These are phyloP conservation scores for Inosperma sp. DNA, from an alignment of 768 basidiomycete genomes.

Conservation along the genomic window DNA sequence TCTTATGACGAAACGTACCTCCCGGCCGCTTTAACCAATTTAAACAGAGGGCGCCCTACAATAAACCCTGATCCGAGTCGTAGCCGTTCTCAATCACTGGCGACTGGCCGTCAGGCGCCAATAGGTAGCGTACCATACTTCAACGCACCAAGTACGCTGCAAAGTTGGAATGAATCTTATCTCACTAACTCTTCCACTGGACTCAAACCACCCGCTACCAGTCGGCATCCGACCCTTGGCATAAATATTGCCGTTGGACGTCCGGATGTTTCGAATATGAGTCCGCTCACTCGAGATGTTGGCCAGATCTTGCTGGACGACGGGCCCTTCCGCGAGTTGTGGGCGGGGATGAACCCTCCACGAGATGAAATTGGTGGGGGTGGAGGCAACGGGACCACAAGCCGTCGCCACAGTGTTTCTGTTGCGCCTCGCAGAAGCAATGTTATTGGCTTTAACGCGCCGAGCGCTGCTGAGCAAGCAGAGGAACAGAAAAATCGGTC, in stretches of 20 bases:
- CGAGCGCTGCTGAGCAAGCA: constrained; percentile 18
- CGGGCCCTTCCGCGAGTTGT: constrained; percentile 67
- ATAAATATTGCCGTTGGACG: constrained; percentile 46
- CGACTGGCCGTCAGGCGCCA: constrained; percentile 51
- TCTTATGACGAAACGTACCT: constrained; percentile 56
- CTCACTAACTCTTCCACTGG: constrained; percentile 59
- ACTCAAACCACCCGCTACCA: constrained; percentile 51
- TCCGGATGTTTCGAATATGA: constrained; percentile 69
- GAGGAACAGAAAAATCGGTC: constrained; percentile 10
- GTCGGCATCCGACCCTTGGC: constrained; percentile 63
- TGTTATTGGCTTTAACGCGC: constrained; percentile 65
- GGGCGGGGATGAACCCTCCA: constrained; percentile 64
- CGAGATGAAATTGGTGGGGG: constrained; percentile 57
- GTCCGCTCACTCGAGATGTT: constrained; percentile 81
- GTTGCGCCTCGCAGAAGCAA: constrained; percentile 72
- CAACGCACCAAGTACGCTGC: constrained; percentile 38
- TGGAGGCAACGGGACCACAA: constrained; percentile 78
- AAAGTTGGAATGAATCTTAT: constrained; percentile 58
- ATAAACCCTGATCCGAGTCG: constrained; percentile 61
- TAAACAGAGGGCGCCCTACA: constrained; percentile 43
- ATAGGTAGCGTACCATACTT: constrained; percentile 45
- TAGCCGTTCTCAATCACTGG: constrained; percentile 74
- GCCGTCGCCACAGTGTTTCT: constrained; percentile 77
- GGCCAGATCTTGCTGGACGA: constrained; percentile 74
- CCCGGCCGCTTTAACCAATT: constrained; percentile 37